Evolutionary conservation across 2,329 filamentous ascomycete species (phyloP).

Genomic region (Parastagonospora nodorum): DNA sequence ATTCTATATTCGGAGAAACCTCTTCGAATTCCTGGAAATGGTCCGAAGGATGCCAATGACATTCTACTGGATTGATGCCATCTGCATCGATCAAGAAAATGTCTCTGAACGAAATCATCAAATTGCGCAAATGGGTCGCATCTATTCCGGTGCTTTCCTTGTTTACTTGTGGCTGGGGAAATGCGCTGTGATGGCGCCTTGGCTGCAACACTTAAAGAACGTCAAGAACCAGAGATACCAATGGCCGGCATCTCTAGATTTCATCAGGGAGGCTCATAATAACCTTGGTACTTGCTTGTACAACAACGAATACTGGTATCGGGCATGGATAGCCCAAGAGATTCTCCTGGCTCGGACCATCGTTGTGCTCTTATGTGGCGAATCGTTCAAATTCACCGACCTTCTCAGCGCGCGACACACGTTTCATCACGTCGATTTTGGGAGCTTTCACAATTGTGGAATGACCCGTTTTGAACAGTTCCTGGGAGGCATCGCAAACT

Average conservation of each 20-base stretch:
- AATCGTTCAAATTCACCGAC: constrained; percentile 4
- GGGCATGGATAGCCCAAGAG: constrained; percentile 7
- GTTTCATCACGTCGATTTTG: constrained; percentile 1
- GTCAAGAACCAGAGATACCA: neutral
- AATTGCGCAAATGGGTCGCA: constrained; percentile 16
- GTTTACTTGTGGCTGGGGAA: constrained; percentile 12
- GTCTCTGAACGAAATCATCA: constrained; percentile 12
- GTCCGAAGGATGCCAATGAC: neutral
- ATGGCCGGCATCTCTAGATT: neutral
- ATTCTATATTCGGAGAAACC: constrained; percentile 7
- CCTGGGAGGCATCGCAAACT: neutral
- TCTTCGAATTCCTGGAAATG: constrained; percentile 9
- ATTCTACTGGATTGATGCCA: constrained; percentile 15
- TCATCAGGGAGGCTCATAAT: neutral
- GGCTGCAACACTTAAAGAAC: neutral
- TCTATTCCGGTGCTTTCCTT: constrained; percentile 5
- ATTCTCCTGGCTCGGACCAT: constrained; percentile 3
- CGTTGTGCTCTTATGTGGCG: neutral
- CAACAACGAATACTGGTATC: constrained; percentile 10
- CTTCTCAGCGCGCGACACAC: neutral
- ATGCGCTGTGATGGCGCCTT: constrained; percentile 4
- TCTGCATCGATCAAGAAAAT: constrained; percentile 13
- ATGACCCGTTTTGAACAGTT: constrained; percentile 2
- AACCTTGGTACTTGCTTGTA: constrained; percentile 2
- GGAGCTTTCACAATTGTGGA: constrained; percentile 1